Conservation (phyloP, 108 stramenopile genomes). For the Cyclotella choctawhatcheeana region DNA sequence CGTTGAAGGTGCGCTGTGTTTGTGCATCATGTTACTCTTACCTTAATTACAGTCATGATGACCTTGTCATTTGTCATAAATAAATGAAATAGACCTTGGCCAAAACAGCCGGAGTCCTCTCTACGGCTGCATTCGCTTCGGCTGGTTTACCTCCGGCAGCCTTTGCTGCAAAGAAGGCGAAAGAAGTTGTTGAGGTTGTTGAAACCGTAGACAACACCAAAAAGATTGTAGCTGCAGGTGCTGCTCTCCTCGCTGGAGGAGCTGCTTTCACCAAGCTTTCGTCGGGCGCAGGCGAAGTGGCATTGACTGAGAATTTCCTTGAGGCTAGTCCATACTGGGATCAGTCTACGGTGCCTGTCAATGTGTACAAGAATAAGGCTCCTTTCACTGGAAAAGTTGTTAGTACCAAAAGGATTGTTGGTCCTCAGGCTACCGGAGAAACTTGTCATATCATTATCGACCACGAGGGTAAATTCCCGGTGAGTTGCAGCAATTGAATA, state of each 20-base stretch:
- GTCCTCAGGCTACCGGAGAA: constrained; percentile 77
- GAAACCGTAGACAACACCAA: constrained; percentile 71
- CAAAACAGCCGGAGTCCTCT: constrained; percentile 72
- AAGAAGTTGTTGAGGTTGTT: constrained; percentile 65
- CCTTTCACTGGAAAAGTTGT: constrained; percentile 82
- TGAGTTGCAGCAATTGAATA: constrained; percentile 6
- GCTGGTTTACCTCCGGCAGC: constrained; percentile 69
- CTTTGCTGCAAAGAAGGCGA: constrained; percentile 64
- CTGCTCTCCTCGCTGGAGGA: constrained; percentile 70
- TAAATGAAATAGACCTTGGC: constrained; percentile 58
- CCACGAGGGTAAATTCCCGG: constrained; percentile 80
- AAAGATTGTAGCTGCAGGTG: constrained; percentile 66
- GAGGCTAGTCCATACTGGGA: constrained; percentile 84
- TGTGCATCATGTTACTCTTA: not conserved
- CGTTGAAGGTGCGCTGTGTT: constrained; percentile 62
- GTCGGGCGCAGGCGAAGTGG: not conserved
- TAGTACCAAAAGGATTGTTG: constrained; percentile 84
- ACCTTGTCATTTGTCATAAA: too few species aligned
- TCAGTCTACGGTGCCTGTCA: constrained; percentile 73
- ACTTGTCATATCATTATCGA: constrained; percentile 86
- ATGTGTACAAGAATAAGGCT: constrained; percentile 84
- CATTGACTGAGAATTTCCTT: constrained; percentile 72
- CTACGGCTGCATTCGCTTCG: constrained; percentile 70
- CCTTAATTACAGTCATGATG: not conserved
- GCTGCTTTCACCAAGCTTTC: constrained; percentile 57